Evolutionary conservation across 1,139 yeast genomes (phyloP).

Genomic region (Geotrichum klebahnii): DNA sequence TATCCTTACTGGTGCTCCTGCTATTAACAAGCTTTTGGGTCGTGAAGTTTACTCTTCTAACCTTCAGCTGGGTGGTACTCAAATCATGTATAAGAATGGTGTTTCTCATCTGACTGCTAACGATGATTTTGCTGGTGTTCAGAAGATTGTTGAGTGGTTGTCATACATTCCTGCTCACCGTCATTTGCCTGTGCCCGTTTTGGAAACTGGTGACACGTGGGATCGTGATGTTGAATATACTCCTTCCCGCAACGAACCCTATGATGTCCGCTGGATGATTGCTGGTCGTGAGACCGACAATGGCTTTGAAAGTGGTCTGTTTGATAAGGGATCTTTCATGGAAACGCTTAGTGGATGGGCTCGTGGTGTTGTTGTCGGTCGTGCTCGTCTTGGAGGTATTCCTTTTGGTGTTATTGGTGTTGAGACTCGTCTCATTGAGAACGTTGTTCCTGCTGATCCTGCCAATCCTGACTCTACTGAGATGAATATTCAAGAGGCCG

Average conservation of each 20-base stretch:
- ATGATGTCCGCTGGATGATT: constrained; percentile 94
- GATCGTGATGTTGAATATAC: constrained; percentile 83
- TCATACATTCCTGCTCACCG: constrained; percentile 91
- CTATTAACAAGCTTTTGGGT: constrained; percentile 91
- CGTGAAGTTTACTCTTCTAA: constrained; percentile 95
- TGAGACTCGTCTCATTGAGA: constrained; percentile 85
- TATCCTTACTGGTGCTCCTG: constrained; percentile 98
- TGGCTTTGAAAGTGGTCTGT: constrained; percentile 82
- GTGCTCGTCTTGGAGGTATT: constrained; percentile 98
- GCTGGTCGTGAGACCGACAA: constrained; percentile 69
- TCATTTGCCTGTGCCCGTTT: constrained; percentile 84
- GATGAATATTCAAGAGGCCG: constrained; percentile 85
- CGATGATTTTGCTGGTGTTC: constrained; percentile 95
- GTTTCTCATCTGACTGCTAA: constrained; percentile 94
- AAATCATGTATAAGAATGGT: constrained; percentile 97
- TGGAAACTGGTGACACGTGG: constrained; percentile 79
- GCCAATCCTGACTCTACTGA: constrained; percentile 96
- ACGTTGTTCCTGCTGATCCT: constrained; percentile 93
- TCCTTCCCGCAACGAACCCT: constrained; percentile 69
- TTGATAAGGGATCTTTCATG: constrained; percentile 88
- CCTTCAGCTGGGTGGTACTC: constrained; percentile 98
- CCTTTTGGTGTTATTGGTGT: constrained; percentile 98
- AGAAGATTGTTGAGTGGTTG: constrained; percentile 91
- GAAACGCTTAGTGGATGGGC: constrained; percentile 99
- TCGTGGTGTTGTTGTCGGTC: constrained; percentile 94